Base-by-base conservation (phyloP, 352 stramenopile genomes). In the Plasmopara halstedii region DNA sequence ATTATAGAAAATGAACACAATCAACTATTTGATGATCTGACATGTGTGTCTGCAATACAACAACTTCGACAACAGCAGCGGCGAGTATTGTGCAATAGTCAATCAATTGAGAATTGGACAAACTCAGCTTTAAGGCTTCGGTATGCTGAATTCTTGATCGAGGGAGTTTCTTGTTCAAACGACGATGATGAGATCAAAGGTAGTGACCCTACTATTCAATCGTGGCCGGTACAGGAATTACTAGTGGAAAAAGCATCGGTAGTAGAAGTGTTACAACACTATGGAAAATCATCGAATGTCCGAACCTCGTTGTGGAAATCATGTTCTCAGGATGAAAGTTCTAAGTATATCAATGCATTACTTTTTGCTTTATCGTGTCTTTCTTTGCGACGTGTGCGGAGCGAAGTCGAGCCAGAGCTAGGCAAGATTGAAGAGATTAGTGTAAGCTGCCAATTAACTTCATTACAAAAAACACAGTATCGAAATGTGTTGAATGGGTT, bases 351-450 rank as follows among this genome's bases (percentile, higher is more conserved):
- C 17, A 70, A 56, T 41, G 64, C 64, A 3, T 39, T 80, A 27
- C 46, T 80, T 14, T 31, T 90, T 3, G 70, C 68, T 7, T 51
- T 87, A 42, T 68, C 68, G 2, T 87, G 75, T 50, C 40, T 92
- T 0, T 73, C 62, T 3, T 63, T 93, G 22, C 64, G 81, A 14
- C 73, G 81, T 29, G 66, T 87, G 1, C 76, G 81, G 0, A 85
- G 67, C 29, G 76, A 93, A 37, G 76, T 88, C n/a, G 78, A 93
- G 42, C 29, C 66, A 6, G 59, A 93, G 34, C 45, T 93, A 10
- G 74, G 81, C 33, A 90, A 90, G 33, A 63, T 93, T 13, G 79
- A 93, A 54, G 81, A 93, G 52, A 72, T 83, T 22, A 93, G 76
- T 40, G 35, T 93, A n/a, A 70, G 68, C 15, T 89, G 74, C 23